phyloP scores from a whole-genome alignment of 495 filamentous ascomycete genomes.

The Lepidopterella palustris region DNA sequence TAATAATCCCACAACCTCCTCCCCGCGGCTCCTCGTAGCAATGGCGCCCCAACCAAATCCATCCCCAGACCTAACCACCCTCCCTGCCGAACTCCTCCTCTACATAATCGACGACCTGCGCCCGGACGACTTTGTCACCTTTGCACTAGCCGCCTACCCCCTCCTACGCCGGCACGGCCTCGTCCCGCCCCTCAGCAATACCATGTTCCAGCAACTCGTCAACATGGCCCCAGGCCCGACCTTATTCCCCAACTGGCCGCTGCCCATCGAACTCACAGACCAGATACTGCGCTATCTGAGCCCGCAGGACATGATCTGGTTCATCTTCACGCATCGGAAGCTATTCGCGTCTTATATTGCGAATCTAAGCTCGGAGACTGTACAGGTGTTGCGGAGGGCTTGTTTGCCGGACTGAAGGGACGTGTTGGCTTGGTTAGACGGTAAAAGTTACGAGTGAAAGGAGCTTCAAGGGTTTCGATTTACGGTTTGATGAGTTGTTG shows the following conservation, averaged over 20 bases:
- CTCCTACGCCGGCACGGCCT: constrained; percentile 31
- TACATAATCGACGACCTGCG: constrained; percentile 36
- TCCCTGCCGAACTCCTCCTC: constrained; percentile 41
- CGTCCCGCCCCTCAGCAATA: constrained; percentile 16
- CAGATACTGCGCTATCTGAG: constrained; percentile 15
- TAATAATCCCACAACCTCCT: too few relatives aligned
- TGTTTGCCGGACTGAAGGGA: background rate
- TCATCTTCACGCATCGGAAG: constrained; percentile 12
- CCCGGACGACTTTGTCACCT: constrained; percentile 35
- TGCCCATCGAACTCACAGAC: constrained; percentile 20
- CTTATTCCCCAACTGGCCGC: background rate
- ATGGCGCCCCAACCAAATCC: constrained; percentile 9
- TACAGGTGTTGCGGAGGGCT: constrained; percentile 3
- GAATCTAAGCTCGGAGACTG: constrained; percentile 6
- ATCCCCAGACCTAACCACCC: constrained; percentile 26
- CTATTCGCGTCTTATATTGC: constrained; percentile 10
- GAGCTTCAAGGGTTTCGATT: too few relatives aligned
- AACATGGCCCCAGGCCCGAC: background rate
- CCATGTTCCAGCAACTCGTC: background rate
- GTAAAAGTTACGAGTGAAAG: too few relatives aligned
- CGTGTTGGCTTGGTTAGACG: too few relatives aligned
- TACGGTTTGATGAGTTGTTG: too few relatives aligned
- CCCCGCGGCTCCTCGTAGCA: too few relatives aligned
- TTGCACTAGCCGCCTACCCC: constrained; percentile 39
- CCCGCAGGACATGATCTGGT: constrained; percentile 15